A percentile compares a stretch with the other conserved stretches of the same genome.
These are phyloP conservation scores for Alopecurus myosuroides DNA, from an alignment of 176 grass and related monocot genomes.

Conservation along the genomic window DNA sequence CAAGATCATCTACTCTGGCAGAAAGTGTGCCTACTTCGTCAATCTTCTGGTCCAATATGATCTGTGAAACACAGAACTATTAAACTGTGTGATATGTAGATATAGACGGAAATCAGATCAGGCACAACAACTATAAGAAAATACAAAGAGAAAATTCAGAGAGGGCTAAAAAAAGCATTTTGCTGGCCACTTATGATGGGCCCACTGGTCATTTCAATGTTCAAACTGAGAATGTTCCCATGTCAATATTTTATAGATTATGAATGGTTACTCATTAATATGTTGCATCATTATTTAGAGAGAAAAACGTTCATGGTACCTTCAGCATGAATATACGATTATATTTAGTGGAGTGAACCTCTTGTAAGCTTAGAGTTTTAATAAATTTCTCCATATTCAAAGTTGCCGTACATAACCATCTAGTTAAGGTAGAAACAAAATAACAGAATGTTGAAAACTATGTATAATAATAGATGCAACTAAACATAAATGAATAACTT, in stretches of 20 bases:
- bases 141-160: not conserved
- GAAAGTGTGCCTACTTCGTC: slow-evolving; percentile 59
- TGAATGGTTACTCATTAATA: not conserved
- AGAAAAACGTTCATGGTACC: not conserved
- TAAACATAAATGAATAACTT: not conserved
- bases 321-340: not conserved
- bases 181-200: not conserved
- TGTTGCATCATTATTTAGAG: not conserved
- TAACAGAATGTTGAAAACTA: not conserved
- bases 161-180: not conserved
- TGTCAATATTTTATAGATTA: not conserved
- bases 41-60: slow-evolving; percentile 45
- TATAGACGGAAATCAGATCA: not conserved
- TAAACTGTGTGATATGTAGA: slow-evolving; percentile 7
- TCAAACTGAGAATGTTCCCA: slow-evolving; percentile 1
- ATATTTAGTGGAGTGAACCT: slow-evolving; percentile 3
- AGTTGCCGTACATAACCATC: not conserved
- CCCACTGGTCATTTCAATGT: not conserved
- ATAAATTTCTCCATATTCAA: slow-evolving; percentile 10
- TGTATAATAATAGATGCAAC: not conserved
- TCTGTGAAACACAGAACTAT: slow-evolving; percentile 32
- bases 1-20: slow-evolving; percentile 63
- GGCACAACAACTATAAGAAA: not conserved
- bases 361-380: not conserved
- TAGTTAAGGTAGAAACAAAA: not conserved